Conservation (phyloP, 1,284 basidiomycete genomes). For the Cystobasidiaceae sp. region DNA sequence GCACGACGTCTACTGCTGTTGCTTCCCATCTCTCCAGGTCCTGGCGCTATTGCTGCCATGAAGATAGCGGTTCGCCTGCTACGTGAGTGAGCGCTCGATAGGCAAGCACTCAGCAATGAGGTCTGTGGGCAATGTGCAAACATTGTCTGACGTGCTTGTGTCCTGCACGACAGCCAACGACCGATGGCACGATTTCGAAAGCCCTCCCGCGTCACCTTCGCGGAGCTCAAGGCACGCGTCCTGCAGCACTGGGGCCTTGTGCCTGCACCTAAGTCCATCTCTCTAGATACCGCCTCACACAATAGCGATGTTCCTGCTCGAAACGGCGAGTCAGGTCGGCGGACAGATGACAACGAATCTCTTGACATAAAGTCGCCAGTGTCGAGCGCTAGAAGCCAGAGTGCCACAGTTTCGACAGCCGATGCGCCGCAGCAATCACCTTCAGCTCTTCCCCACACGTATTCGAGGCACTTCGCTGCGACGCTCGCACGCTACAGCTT, state of each 20-base stretch:
- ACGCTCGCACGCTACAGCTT: neutral
- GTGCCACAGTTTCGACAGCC: neutral
- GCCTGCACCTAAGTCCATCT: neutral
- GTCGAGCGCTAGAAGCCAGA: neutral
- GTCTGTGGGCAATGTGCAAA: neutral
- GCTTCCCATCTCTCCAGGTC: too few species aligned
- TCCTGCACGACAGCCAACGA: slow-evolving; percentile 1
- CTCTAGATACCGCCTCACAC: neutral
- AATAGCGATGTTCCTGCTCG: neutral
- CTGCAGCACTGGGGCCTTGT: slow-evolving; percentile 14
- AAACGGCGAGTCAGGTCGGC: neutral
- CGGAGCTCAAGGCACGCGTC: slow-evolving; percentile 1
- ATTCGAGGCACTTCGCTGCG: neutral
- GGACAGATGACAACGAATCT: neutral
- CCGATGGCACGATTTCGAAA: slow-evolving; percentile 2
- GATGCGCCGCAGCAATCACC: neutral
- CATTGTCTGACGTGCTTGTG: neutral
- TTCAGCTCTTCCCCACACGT: neutral
- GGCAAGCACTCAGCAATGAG: too few species aligned
- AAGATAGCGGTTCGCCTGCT: slow-evolving; percentile 1
- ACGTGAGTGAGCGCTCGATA: slow-evolving; percentile 3
- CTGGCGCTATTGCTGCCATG: neutral
- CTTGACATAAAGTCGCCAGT: neutral
- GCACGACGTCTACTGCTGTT: too few species aligned
- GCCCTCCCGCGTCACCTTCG: neutral